These are phyloP conservation scores for Pythium grandisporangium DNA, from an alignment of 352 stramenopile species.

Conservation along the genomic window DNA sequence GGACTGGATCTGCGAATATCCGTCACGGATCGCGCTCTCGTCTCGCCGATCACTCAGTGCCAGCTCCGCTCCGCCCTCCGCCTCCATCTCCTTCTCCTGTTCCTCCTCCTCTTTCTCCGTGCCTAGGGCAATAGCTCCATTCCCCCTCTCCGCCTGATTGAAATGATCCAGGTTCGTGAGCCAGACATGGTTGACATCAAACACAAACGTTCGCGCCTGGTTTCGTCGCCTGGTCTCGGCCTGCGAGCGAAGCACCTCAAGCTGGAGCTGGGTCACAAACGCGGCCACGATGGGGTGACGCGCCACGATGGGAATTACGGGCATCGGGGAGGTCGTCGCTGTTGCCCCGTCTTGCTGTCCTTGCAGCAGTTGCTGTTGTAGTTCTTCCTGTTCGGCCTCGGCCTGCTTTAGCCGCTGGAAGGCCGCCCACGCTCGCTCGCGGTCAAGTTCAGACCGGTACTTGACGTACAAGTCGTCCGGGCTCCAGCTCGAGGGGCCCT, in stretches of 20 bases:
- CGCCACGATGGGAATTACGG: constrained; percentile 43
- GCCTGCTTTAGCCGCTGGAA: constrained; percentile 31
- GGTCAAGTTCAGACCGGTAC: constrained; percentile 64
- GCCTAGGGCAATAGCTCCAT: background rate
- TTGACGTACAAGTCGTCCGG: constrained; percentile 74
- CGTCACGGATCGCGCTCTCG: constrained; percentile 42
- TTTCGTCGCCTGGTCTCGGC: constrained; percentile 59
- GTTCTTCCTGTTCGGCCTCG: constrained; percentile 17
- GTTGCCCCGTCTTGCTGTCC: too few species aligned
- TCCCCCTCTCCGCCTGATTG: constrained; percentile 15
- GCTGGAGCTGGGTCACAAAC: constrained; percentile 47
- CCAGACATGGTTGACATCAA: constrained; percentile 88
- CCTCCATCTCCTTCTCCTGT: constrained; percentile 2
- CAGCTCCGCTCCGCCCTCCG: constrained; percentile 5
- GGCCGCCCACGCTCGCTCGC: constrained; percentile 47
- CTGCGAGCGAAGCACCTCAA: constrained; percentile 62
- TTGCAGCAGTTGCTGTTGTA: constrained; percentile 16
- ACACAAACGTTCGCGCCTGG: constrained; percentile 72
- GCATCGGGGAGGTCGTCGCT: constrained; percentile 7
- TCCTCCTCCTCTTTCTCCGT: background rate
- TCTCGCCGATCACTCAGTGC: constrained; percentile 37
- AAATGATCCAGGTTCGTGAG: constrained; percentile 88
- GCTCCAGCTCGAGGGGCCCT: constrained; percentile 75
- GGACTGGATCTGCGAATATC: constrained; percentile 73
- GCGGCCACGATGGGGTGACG: constrained; percentile 57